phyloP scores from a whole-genome alignment of 2,329 filamentous ascomycete genomes.

The Pleoardoris graminearum region DNA sequence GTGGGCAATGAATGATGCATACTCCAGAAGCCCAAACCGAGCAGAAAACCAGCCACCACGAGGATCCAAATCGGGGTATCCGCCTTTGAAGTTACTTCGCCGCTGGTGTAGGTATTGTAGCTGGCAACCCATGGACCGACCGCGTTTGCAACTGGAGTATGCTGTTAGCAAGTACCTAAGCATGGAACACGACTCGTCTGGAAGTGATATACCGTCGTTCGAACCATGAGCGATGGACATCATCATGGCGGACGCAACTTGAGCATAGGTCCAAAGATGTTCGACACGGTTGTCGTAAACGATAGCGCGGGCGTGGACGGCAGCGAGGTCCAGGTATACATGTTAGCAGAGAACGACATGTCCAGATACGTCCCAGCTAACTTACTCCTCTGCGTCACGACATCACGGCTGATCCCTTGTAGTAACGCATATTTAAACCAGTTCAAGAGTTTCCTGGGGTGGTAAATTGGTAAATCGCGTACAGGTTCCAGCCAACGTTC shows the following conservation, averaged over 20 bases:
- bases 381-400: slow-evolving; percentile 41
- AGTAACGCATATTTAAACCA: slow-evolving; percentile 49
- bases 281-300: slow-evolving; percentile 31
- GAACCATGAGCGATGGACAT: slow-evolving; percentile 62
- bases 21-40: slow-evolving; percentile 61
- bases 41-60: slow-evolving; percentile 60
- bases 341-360: not conserved
- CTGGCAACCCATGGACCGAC: slow-evolving; percentile 32
- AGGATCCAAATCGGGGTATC: slow-evolving; percentile 73
- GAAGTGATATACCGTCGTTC: slow-evolving; percentile 56
- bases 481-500: slow-evolving; percentile 34
- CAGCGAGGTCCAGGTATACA: slow-evolving; percentile 25
- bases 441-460: slow-evolving; percentile 33
- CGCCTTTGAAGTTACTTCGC: slow-evolving; percentile 63
- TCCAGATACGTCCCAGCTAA: not conserved
- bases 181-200: not conserved
- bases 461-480: slow-evolving; percentile 24
- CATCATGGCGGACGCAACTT: slow-evolving; percentile 49
- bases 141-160: slow-evolving; percentile 26
- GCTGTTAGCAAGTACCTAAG: not conserved
- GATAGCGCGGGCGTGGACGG: slow-evolving; percentile 42
- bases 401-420: slow-evolving; percentile 46
- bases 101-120: slow-evolving; percentile 54
- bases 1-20: slow-evolving; percentile 26
- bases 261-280: slow-evolving; percentile 49